Evolutionary conservation across 2,329 filamentous ascomycete species (phyloP), one percentile per base, ranked within the genome.

Genomic region (Annulohypoxylon truncatum): DNA sequence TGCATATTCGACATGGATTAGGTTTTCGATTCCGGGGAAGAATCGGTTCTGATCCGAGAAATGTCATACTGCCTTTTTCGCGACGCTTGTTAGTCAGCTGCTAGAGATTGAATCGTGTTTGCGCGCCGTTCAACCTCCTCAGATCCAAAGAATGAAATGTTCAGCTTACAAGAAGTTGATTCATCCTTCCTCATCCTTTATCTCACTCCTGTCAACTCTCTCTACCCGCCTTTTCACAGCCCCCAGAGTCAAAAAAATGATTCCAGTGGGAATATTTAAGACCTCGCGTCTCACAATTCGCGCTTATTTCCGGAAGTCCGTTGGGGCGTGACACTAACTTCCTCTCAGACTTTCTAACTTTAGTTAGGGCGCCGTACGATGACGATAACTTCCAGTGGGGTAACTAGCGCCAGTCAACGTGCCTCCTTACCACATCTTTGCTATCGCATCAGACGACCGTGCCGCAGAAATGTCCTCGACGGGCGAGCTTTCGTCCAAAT

Each of bases 221-320:
- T 9, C 22, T 31, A 22, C 38, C 29, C 31, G 24, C 26, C 24
- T 6, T 48, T 28, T 48, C 22, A 15, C 13, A 15, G 12, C 42
- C 7, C 24, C 24, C 9, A n/a, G 9, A 28, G n/a, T 44, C 26
- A 44, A 20, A 18, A 9, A 24, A 54, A 26, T 48, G n/a, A 10
- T 22, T 13, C 24, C 5, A 53, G 5, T n/a, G 53, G 47, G 22
- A 40, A 44, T 40, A 56, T 48, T 42, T 44, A 38, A 18, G 35
- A 26, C 35, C 46, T 66, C 24, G 40, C 33, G 51, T 52, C 26
- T 50, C 47, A 38, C 56, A 51, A 42, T 5, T 10, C 24, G 9
- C 28, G 22, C 12, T 57, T 54, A 51, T 59, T n/a, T 15, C 60
- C 67, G 67, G 67, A 69, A 63, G 53, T 69, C 67, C 67, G 67